A percentile compares a stretch with the other conserved stretches of the same genome.
These are phyloP conservation scores for Cercophora scortea DNA, from an alignment of 495 filamentous ascomycete genomes.

Conservation along the genomic window DNA sequence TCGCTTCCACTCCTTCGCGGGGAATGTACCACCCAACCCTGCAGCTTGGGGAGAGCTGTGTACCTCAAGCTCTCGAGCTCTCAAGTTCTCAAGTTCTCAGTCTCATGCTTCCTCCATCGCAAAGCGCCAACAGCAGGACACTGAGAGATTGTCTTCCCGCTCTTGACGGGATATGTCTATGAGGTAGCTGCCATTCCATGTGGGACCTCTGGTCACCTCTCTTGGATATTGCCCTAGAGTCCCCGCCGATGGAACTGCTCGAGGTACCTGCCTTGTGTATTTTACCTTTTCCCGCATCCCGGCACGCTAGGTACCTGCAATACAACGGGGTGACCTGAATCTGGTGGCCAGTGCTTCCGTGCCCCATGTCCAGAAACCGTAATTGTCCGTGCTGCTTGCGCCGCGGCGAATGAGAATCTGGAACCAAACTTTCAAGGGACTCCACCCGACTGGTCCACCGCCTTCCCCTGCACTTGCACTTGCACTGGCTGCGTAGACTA, in stretches of 20 bases:
- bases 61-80: neutral
- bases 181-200: no score
- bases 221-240: no score
- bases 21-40: conserved; percentile 12
- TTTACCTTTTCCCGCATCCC: neutral
- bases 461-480: conserved; percentile 4
- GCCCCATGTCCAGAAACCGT: neutral
- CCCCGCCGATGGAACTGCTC: neutral
- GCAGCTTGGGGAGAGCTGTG: conserved; percentile 5
- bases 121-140: no score
- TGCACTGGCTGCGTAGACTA: neutral
- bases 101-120: no score
- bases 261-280: neutral
- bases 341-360: conserved; percentile 9
- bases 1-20: conserved; percentile 21
- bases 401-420: conserved; percentile 14
- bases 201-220: no score
- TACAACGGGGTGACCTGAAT: conserved; percentile 10
- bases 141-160: no score
- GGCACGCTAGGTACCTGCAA: conserved; percentile 14
- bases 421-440: conserved; percentile 18
- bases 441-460: conserved; percentile 18
- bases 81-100: no score
- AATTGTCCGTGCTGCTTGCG: conserved; percentile 16
- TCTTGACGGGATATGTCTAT: no score